Evolutionary conservation across 768 basidiomycete genomes (phyloP).

Genomic region (Tephrocybe sp.): DNA sequence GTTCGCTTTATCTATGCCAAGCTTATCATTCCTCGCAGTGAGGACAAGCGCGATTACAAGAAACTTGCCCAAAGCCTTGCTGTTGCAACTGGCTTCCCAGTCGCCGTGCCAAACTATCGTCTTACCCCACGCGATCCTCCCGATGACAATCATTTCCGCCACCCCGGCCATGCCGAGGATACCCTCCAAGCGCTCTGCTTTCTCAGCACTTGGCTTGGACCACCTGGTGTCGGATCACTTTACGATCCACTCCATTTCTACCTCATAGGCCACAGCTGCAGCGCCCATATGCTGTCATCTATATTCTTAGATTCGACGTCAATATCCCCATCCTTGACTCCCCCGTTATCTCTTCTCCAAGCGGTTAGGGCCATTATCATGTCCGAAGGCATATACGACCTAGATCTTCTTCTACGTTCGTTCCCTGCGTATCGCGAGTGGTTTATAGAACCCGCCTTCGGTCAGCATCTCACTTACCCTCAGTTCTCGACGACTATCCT

Average conservation of each 20-base stretch:
- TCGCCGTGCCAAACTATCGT: constrained; percentile 78
- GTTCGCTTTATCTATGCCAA: neutral
- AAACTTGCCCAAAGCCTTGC: constrained; percentile 53
- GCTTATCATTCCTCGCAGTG: constrained; percentile 36
- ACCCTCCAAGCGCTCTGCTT: constrained; percentile 59
- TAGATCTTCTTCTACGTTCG: constrained; percentile 56
- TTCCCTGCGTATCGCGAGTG: constrained; percentile 68
- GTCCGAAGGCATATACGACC: constrained; percentile 79
- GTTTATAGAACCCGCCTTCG: constrained; percentile 72
- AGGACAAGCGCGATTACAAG: constrained; percentile 66
- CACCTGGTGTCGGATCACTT: constrained; percentile 19
- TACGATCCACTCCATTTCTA: constrained; percentile 44
- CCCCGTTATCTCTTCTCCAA: constrained; percentile 36
- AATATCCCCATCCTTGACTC: constrained; percentile 41
- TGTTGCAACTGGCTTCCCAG: constrained; percentile 45
- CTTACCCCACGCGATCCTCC: constrained; percentile 49
- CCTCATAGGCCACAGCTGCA: constrained; percentile 78
- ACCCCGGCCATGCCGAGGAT: constrained; percentile 74
- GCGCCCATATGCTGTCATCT: constrained; percentile 75
- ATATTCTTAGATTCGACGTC: constrained; percentile 57
- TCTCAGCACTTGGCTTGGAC: constrained; percentile 44
- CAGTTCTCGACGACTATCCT: constrained; percentile 43
- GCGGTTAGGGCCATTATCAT: constrained; percentile 53
- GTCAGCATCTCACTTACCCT: constrained; percentile 43
- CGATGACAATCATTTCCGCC: constrained; percentile 39